Evolutionary conservation across 2,329 filamentous ascomycete species (phyloP), one percentile per base, ranked within the genome.

Genomic region (Passalora sequoiae): DNA sequence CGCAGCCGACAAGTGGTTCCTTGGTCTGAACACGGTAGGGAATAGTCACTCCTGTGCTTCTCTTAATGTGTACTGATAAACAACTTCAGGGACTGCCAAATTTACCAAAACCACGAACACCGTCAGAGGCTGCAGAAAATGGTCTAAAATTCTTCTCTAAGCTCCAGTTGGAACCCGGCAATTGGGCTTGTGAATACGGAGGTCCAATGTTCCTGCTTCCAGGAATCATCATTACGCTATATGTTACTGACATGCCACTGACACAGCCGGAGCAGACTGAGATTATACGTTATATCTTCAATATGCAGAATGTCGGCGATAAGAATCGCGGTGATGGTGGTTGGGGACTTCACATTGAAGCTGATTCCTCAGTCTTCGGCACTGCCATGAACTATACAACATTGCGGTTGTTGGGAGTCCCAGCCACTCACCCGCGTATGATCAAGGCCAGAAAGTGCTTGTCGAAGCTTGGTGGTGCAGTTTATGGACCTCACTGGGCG

Each of bases 101-200:
- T 4, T 78, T 96, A 0, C 79, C 83, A 16, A 70, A 75, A 45
- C 74, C 91, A 3, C 78, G 80, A 49, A 89, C 74, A 3, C 83
- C 91, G 4, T 73, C 92, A 44, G 79, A 92, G 53, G 74, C 87
- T 4, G 88, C 87, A 3, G 73, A 76, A 47, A 98, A 98, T 69
- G 89, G 84, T 27, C 75, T 97, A 41, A 72, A 78, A 3, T 97
- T 95, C 72, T 95, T 94, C 70, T 86, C 89, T 44, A 78, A 91
- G 51, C 77, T 97, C 17, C 92, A 98, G 64, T 75, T 96, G 1
- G 81, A 84, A 10, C 84, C 87, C 1, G 92, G 92, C 4, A 87
- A 96, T 61, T 98, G 92, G 92, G 92, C 76, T 4, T 97, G 91
- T 69, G 92, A 98, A 65, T 98, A 98, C 69, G 92, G 92, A 42